phyloP scores from a whole-genome alignment of 768 basidiomycete species.

The Ramaria rubella region DNA sequence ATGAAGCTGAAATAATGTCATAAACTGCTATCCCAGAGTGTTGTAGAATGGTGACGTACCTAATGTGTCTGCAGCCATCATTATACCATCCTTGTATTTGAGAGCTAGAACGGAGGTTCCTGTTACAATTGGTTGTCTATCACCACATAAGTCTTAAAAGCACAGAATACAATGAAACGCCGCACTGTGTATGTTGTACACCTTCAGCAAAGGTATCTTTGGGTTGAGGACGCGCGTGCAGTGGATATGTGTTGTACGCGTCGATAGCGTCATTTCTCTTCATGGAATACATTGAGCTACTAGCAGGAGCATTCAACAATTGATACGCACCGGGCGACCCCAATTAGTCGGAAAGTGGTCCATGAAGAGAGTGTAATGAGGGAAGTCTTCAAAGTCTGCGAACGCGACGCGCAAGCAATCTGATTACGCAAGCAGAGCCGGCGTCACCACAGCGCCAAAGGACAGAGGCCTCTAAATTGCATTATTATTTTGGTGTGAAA shows the following conservation, averaged over 20 bases:
- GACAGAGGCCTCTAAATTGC: neutral
- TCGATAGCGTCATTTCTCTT: conserved; percentile 74
- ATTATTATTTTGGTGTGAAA: conserved; percentile 3
- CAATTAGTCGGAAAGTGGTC: conserved; percentile 83
- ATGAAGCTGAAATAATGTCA: conserved; percentile 59
- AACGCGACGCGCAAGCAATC: conserved; percentile 11
- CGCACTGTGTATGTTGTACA: conserved; percentile 77
- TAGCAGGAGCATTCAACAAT: neutral
- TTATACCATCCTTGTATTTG: conserved; percentile 93
- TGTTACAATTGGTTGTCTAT: conserved; percentile 88
- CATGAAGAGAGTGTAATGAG: conserved; percentile 35
- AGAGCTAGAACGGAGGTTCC: conserved; percentile 95
- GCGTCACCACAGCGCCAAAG: no score
- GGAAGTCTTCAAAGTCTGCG: neutral
- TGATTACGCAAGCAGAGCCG: neutral
- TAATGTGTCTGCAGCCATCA: conserved; percentile 97
- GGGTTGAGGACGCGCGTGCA: conserved; percentile 50
- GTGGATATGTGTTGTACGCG: conserved; percentile 69
- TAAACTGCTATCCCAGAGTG: neutral
- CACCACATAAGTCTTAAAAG: neutral
- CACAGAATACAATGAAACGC: conserved; percentile 8
- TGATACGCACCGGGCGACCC: conserved; percentile 62
- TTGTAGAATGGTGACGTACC: conserved; percentile 42
- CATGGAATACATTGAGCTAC: neutral
- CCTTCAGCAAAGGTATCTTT: conserved; percentile 56